These are phyloP conservation scores for Cutaneotrichosporon curvatum DNA, from an alignment of 1,284 basidiomycete genomes.

Conservation along the genomic window DNA sequence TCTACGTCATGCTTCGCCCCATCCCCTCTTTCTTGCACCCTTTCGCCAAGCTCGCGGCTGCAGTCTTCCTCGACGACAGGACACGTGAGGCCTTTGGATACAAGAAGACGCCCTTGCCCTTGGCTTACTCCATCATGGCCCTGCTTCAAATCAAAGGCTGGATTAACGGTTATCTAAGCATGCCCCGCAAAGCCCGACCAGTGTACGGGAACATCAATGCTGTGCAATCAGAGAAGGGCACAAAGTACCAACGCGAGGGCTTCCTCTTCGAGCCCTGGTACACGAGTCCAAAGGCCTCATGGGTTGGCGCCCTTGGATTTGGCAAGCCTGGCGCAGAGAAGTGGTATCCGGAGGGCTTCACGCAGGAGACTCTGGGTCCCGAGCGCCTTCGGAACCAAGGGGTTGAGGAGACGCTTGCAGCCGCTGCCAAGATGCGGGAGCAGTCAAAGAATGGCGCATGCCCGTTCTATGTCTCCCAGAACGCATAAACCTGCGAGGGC, in stretches of 20 bases:
- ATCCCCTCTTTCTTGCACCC: conserved; percentile 2
- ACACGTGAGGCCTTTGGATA: conserved; percentile 11
- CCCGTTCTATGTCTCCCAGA: no score
- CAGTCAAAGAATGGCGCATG: conserved; percentile 1
- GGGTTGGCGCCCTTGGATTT: conserved; percentile 3
- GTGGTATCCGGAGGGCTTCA: conserved; percentile 6
- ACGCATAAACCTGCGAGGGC: no score
- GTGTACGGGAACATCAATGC: not conserved
- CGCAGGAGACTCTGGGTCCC: conserved; percentile 3
- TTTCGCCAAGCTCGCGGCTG: not conserved
- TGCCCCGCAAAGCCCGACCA: conserved; percentile 3
- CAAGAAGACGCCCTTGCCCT: not conserved
- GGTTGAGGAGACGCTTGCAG: not conserved
- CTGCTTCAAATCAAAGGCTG: conserved; percentile 5
- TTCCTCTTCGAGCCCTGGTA: conserved; percentile 18
- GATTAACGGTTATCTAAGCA: conserved; percentile 1
- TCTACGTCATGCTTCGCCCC: conserved; percentile 7
- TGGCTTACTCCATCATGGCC: conserved; percentile 6
- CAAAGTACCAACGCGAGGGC: conserved; percentile 2
- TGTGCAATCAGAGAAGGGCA: not conserved
- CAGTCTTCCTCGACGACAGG: conserved; percentile 12
- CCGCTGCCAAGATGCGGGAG: conserved; percentile 4
- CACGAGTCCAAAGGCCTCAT: not conserved
- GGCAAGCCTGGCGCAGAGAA: not conserved
- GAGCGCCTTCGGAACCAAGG: conserved; percentile 5